These are phyloP conservation scores for Mycena belliarum DNA, from an alignment of 768 basidiomycete species.

Conservation along the genomic window DNA sequence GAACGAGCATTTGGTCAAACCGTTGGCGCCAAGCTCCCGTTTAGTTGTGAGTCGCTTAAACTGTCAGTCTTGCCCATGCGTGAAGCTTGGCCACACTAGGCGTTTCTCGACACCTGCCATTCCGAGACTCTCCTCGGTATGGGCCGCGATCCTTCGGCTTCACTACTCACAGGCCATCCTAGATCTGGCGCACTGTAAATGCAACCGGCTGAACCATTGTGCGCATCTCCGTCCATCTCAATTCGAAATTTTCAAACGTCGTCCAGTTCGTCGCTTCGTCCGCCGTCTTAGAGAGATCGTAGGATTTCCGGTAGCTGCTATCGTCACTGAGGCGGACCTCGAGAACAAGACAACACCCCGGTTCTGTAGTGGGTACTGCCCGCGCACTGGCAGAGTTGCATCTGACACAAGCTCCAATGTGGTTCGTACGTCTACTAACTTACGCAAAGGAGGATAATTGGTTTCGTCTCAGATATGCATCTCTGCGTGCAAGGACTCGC, in stretches of 20 bases:
- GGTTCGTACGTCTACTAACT: not conserved
- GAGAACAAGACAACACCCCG: not conserved
- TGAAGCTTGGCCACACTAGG: not conserved
- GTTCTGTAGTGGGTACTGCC: not conserved
- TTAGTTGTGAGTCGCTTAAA: not conserved
- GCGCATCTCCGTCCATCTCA: not conserved
- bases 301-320: not conserved
- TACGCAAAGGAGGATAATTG: too few relatives aligned
- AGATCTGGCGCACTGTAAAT: not conserved
- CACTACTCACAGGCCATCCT: not conserved
- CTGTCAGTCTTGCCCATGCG: not conserved
- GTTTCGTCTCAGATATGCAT: not conserved
- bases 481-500: slow-evolving; percentile 7
- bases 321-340: not conserved
- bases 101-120: not conserved
- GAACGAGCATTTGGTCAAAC: slow-evolving; percentile 1
- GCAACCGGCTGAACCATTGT: not conserved
- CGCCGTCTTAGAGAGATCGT: slow-evolving; percentile 1
- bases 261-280: not conserved
- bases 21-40: not conserved
- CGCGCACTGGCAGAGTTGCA: not conserved
- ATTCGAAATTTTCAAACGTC: not conserved
- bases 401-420: not conserved
- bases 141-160: too few relatives aligned
- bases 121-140: slow-evolving; percentile 2